Evolutionary conservation across 2,329 filamentous ascomycete species (phyloP), one percentile per base, ranked within the genome.

Genomic region (Cladosporium sp.): DNA sequence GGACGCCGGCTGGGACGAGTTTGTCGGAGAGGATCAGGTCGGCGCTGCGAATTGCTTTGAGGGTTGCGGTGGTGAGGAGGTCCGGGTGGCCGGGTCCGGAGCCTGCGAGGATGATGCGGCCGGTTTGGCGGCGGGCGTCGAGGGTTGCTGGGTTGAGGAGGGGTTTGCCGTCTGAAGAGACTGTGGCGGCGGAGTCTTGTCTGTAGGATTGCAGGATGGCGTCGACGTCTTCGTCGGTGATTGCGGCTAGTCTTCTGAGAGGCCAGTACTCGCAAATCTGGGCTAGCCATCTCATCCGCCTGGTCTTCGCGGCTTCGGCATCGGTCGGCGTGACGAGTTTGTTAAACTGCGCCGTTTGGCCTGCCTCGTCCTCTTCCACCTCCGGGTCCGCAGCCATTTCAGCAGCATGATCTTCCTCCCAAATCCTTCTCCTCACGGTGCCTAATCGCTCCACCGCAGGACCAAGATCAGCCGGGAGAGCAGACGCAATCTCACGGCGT

Each of bases 201-300:
- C 76, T 72, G 62, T 95, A 95, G 2, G 86, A 83, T 55, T 79
- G 73, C n/a, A 98, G 76, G 0, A 97, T 81, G 11, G 72, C 68
- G 13, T 88, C 82, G 6, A 96, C 83, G 58, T 97, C 91, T 7
- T 78, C 78, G 61, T 95, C 88, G 3, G 80, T 85, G 55, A 97
- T 85, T 35, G 78, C 77, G 7, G 90, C 89, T 1, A 98, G 78
- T 15, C 87, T 82, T 55, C 83, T 84, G 20, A 98, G 76, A 1
- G 93, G 91, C 93, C 93, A 98, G 71, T 98, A 98, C 73, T 98
- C 93, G 76, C 93, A 98, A 46, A 98, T 89, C 66, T 98, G 93
- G 16, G 86, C 82, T 1, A 98, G 76, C 93, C 93, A 98, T 51
- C 93, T 81, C 76, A 95, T 91, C 45, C 93, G 80, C 53, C 92